phyloP scores from a whole-genome alignment of 1,284 basidiomycete species.

The Porodaedalea pini region DNA sequence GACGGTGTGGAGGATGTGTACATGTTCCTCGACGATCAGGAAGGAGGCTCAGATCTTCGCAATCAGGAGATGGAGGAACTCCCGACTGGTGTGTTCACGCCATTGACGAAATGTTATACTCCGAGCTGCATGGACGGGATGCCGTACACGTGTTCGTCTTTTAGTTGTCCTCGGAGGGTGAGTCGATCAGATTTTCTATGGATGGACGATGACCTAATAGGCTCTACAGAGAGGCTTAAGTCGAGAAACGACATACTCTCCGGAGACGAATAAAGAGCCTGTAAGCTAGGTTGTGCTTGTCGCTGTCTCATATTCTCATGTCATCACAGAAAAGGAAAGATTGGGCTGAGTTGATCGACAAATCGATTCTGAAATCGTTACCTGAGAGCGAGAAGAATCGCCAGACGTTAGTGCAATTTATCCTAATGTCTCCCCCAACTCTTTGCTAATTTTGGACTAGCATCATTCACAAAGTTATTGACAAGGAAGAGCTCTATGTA shows the following conservation, averaged over 20 bases:
- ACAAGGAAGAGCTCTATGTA: constrained; percentile 88
- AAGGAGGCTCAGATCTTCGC: constrained; percentile 54
- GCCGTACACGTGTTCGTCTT: constrained; percentile 69
- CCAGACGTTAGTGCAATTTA: constrained; percentile 57
- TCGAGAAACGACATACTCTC: constrained; percentile 10
- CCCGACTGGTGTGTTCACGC: constrained; percentile 79
- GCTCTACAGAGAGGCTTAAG: constrained; percentile 27
- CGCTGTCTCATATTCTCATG: neutral
- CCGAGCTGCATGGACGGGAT: constrained; percentile 71
- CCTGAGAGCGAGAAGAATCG: constrained; percentile 78
- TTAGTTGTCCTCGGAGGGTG: constrained; percentile 67
- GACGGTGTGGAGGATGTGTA: constrained; percentile 95
- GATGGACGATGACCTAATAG: neutral
- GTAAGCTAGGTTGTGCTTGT: constrained; percentile 20
- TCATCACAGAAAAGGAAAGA: constrained; percentile 44
- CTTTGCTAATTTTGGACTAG: constrained; percentile 33
- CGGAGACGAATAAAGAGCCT: constrained; percentile 30
- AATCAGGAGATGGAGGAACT: constrained; percentile 67
- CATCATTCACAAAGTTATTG: constrained; percentile 91
- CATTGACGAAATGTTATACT: constrained; percentile 81
- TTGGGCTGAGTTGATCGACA: constrained; percentile 74
- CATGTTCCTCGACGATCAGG: constrained; percentile 90
- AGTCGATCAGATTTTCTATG: constrained; percentile 23
- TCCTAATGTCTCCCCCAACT: constrained; percentile 7
- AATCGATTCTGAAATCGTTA: constrained; percentile 62